Evolutionary conservation across 2,329 filamentous ascomycete species (phyloP).

Genomic region (Colletotrichum karsti): DNA sequence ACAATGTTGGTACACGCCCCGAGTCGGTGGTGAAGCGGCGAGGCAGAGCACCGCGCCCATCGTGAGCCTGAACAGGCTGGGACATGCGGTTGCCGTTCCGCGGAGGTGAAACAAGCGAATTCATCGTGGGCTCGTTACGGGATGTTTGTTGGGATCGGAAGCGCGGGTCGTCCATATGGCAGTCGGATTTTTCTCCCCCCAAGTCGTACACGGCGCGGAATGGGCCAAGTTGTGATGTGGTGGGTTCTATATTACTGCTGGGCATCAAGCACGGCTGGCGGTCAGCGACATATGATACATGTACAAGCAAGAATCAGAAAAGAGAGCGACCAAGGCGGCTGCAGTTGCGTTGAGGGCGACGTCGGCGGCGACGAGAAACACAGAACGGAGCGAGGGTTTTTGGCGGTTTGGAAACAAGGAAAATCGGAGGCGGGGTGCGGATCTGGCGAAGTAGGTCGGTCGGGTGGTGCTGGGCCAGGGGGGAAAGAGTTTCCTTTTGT

Average conservation of each 20-base stretch:
- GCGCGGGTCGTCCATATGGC: constrained; percentile 77
- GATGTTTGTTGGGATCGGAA: constrained; percentile 82
- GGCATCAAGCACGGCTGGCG: constrained; percentile 26
- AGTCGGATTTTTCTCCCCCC: constrained; percentile 49
- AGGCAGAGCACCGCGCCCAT: constrained; percentile 81
- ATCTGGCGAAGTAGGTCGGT: constrained; percentile 14
- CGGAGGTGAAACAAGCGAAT: constrained; percentile 77
- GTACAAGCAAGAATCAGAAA: neutral
- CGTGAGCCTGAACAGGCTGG: constrained; percentile 64
- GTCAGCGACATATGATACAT: constrained; percentile 21
- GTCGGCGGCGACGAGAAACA: constrained; percentile 17
- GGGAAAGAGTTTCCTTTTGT: neutral
- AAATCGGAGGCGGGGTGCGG: constrained; percentile 26
- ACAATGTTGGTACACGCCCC: constrained; percentile 80
- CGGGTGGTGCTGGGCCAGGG: constrained; percentile 18
- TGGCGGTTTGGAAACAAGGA: constrained; percentile 21
- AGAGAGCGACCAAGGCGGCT: neutral
- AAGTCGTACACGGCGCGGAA: constrained; percentile 50
- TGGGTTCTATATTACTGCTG: constrained; percentile 45
- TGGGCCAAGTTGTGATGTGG: constrained; percentile 36
- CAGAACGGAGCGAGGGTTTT: constrained; percentile 16
- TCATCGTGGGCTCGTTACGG: constrained; percentile 78
- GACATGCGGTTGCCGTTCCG: constrained; percentile 73
- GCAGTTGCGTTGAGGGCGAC: neutral
- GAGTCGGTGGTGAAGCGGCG: constrained; percentile 95